Conservation (phyloP, 2,329 filamentous ascomycete species). For the Sporothrix sp. region DNA sequence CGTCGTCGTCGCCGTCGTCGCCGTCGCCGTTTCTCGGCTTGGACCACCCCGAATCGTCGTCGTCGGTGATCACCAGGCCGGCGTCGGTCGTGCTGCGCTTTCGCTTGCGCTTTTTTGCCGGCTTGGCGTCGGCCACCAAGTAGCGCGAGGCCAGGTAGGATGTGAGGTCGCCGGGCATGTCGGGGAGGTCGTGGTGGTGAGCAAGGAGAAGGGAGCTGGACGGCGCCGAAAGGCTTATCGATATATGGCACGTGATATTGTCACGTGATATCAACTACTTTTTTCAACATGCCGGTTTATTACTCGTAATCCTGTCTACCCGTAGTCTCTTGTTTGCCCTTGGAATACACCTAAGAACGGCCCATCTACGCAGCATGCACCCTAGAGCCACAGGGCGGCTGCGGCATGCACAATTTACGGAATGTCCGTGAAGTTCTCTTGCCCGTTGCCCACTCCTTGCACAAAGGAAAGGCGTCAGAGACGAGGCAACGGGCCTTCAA, state of each 20-base stretch:
- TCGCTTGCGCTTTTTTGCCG: conserved; percentile 54
- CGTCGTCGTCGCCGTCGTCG: conserved; percentile 36
- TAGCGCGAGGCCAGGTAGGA: conserved; percentile 89
- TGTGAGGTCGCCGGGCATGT: conserved; percentile 54
- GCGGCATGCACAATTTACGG: too few relatives aligned
- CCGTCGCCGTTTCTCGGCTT: conserved; percentile 31
- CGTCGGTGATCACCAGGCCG: conserved; percentile 52
- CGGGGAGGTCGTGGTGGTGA: conserved; percentile 30
- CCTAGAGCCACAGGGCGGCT: too few relatives aligned
- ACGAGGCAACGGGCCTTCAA: conserved; percentile 31
- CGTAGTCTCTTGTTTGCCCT: too few relatives aligned
- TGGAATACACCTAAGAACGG: too few relatives aligned
- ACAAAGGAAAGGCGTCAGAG: conserved; percentile 21
- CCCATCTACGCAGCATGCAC: too few relatives aligned
- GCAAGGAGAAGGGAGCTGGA: not conserved
- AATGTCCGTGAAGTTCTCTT: conserved; percentile 33
- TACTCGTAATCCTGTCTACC: too few relatives aligned
- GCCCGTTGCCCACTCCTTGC: conserved; percentile 29
- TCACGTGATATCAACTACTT: too few relatives aligned
- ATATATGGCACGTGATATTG: too few relatives aligned
- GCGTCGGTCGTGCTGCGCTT: conserved; percentile 34
- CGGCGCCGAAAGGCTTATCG: too few relatives aligned
- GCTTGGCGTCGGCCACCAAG: conserved; percentile 56
- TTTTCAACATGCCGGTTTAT: too few relatives aligned
- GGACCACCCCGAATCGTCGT: conserved; percentile 49